These are phyloP conservation scores for Sporothrix brasiliensis DNA, from an alignment of 2,329 filamentous ascomycete genomes.

Conservation along the genomic window DNA sequence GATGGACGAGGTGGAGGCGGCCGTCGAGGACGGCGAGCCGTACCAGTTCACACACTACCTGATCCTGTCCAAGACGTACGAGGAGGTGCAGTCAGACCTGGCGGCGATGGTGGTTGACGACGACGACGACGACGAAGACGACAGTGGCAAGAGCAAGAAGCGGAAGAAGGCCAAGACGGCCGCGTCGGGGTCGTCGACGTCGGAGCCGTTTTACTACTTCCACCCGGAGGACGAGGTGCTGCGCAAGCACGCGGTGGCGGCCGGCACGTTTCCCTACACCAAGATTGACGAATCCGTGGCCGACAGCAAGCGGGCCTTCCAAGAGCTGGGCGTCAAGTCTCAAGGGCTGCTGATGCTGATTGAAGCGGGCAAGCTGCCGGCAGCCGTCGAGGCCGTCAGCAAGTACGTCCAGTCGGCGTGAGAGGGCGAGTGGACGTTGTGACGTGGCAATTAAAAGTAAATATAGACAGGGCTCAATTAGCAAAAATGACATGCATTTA, in stretches of 20 bases:
- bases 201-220: slow-evolving; percentile 73
- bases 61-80: slow-evolving; percentile 88
- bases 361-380: slow-evolving; percentile 74
- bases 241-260: slow-evolving; percentile 71
- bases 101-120: slow-evolving; percentile 29
- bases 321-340: slow-evolving; percentile 86
- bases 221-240: slow-evolving; percentile 94
- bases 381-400: slow-evolving; percentile 72
- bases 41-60: slow-evolving; percentile 94
- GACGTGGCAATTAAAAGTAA: neutral
- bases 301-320: slow-evolving; percentile 92
- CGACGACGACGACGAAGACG: slow-evolving; percentile 48
- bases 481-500: slow-evolving; percentile 26
- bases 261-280: slow-evolving; percentile 74
- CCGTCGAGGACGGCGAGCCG: slow-evolving; percentile 85
- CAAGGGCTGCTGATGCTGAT: slow-evolving; percentile 85
- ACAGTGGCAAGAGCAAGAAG: slow-evolving; percentile 63
- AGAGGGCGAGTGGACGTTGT: slow-evolving; percentile 26
- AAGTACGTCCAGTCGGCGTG: slow-evolving; percentile 67
- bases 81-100: slow-evolving; percentile 79
- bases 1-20: slow-evolving; percentile 84
- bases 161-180: slow-evolving; percentile 57
- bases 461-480: neutral
- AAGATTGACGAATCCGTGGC: slow-evolving; percentile 79
- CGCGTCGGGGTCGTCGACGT: neutral